A percentile compares a stretch with the other conserved stretches of the same genome.
Conservation (phyloP, 768 basidiomycete species). For the Leccinum pellstonianum region DNA sequence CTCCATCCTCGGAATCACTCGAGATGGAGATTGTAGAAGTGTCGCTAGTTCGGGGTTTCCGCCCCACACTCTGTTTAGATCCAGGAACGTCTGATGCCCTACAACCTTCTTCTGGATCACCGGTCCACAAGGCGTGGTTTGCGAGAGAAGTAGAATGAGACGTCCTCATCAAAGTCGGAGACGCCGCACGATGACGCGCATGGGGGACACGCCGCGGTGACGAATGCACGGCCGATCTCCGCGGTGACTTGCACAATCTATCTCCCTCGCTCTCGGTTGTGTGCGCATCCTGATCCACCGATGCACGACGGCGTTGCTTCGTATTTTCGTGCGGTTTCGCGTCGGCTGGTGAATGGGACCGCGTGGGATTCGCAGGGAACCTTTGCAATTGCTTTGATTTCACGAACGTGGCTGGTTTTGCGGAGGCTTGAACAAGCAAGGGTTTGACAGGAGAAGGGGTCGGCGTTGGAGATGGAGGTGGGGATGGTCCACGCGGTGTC, state of each 20-base stretch:
- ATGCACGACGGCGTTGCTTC: conserved; percentile 5
- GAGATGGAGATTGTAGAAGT: too few species aligned
- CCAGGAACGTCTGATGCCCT: not conserved
- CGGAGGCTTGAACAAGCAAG: not conserved
- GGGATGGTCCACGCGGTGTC: conserved; percentile 20
- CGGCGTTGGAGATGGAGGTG: conserved; percentile 22
- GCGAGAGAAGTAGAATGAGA: not conserved
- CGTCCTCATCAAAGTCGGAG: conserved; percentile 12
- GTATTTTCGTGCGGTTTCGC: not conserved
- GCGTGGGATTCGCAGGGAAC: conserved; percentile 18
- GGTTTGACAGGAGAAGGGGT: conserved; percentile 15
- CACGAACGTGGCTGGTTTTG: not conserved
- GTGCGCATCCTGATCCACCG: conserved; percentile 4
- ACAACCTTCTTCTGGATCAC: not conserved
- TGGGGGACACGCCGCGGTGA: conserved; percentile 21
- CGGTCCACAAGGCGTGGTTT: not conserved
- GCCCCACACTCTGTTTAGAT: too few species aligned
- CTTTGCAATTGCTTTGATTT: not conserved
- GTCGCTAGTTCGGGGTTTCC: too few species aligned
- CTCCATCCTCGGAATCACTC: too few species aligned
- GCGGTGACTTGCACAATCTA: conserved; percentile 22
- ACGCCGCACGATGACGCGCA: conserved; percentile 3
- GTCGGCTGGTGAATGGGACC: not conserved
- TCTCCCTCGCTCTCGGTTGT: conserved; percentile 7
- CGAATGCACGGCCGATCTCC: conserved; percentile 24